These are phyloP conservation scores for Zymoseptoria crescenta DNA, from an alignment of 2,329 filamentous ascomycete species.

Conservation along the genomic window DNA sequence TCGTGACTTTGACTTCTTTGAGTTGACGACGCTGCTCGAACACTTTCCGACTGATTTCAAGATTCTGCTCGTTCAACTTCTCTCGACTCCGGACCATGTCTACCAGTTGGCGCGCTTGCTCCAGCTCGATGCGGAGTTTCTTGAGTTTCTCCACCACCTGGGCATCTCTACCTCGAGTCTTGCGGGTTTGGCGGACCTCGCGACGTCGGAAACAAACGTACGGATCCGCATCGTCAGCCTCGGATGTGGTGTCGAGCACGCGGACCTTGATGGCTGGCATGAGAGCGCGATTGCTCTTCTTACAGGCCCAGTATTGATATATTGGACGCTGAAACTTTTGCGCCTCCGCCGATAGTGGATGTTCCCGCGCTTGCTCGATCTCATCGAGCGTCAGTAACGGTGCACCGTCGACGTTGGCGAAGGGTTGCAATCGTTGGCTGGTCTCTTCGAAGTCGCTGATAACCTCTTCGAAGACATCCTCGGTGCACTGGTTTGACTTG, in stretches of 20 bases:
- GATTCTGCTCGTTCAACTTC: conserved; percentile 65
- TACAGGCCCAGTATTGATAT: conserved; percentile 82
- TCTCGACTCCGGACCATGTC: conserved; percentile 73
- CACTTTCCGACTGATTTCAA: conserved; percentile 65
- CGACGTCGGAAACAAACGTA: conserved; percentile 97
- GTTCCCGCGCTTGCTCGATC: conserved; percentile 56
- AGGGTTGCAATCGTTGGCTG: conserved; percentile 74
- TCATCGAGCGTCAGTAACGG: conserved; percentile 56
- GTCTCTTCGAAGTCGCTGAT: conserved; percentile 94
- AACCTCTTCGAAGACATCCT: conserved; percentile 86
- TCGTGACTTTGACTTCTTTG: conserved; percentile 79
- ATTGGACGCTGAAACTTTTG: conserved; percentile 63
- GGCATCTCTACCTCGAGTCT: conserved; percentile 86
- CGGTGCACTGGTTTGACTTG: conserved; percentile 57
- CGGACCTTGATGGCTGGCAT: conserved; percentile 67
- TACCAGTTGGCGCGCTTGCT: conserved; percentile 77
- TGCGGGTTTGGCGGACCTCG: conserved; percentile 87
- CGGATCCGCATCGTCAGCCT: conserved; percentile 90
- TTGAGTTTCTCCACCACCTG: conserved; percentile 93
- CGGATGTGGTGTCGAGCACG: conserved; percentile 77
- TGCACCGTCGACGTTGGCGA: conserved; percentile 75
- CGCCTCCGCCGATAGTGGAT: conserved; percentile 45
- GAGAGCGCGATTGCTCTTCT: conserved; percentile 62
- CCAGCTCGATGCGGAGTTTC: conserved; percentile 80
- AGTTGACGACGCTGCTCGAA: conserved; percentile 77